phyloP scores from a whole-genome alignment of 768 basidiomycete species.

The Termitomyces titanicus region DNA sequence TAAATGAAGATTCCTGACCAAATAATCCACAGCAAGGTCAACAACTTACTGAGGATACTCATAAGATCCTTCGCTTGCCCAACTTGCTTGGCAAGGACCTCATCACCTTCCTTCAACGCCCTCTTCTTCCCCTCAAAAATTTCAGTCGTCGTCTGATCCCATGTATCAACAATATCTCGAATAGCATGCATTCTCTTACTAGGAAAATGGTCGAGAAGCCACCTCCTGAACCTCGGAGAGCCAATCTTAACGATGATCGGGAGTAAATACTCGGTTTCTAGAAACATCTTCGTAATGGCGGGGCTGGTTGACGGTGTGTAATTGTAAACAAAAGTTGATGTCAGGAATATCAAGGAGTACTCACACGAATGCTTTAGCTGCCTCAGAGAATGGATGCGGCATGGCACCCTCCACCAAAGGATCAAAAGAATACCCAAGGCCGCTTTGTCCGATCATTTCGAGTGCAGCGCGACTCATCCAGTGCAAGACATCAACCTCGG shows the following conservation, averaged over 20 bases:
- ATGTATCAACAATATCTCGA: conserved; percentile 1
- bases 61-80: conserved; percentile 1
- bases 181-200: neutral
- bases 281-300: neutral
- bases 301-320: neutral
- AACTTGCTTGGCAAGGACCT: neutral
- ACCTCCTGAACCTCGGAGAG: neutral
- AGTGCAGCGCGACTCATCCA: conserved; percentile 1
- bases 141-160: neutral
- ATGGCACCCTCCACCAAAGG: neutral
- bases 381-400: neutral
- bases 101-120: neutral
- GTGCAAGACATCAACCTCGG: neutral
- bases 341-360: neutral
- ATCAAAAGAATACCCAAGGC: conserved; percentile 1
- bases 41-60: conserved; percentile 1
- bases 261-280: neutral
- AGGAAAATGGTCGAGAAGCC: neutral
- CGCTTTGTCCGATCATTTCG: neutral
- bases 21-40: neutral
- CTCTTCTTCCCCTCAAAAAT: neutral
- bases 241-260: neutral
- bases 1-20: neutral
- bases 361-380: neutral
- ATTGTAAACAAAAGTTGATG: neutral